These are phyloP conservation scores for Huntiella decipiens DNA, from an alignment of 2,329 filamentous ascomycete species.

Conservation along the genomic window DNA sequence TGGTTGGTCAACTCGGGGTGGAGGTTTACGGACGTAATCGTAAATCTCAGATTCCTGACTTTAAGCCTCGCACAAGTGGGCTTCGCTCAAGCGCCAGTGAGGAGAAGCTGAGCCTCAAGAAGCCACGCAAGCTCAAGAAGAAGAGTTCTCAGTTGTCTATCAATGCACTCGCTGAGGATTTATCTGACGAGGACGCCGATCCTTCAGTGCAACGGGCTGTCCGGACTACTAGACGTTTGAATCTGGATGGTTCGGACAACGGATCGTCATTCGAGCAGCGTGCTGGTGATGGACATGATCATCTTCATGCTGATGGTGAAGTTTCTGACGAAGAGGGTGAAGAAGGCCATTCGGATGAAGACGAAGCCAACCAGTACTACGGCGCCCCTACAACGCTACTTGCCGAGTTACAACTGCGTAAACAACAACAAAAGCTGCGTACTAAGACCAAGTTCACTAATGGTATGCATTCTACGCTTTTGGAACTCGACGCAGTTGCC, in stretches of 20 bases:
- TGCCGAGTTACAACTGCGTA: constrained; percentile 78
- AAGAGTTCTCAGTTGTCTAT: constrained; percentile 8
- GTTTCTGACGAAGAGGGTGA: constrained; percentile 13
- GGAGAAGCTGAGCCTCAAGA: constrained; percentile 5
- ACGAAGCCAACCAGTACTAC: constrained; percentile 33
- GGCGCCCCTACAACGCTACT: constrained; percentile 76
- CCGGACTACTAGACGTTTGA: constrained; percentile 6
- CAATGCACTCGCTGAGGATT: not conserved
- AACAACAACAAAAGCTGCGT: constrained; percentile 68
- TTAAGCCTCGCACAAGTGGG: constrained; percentile 12
- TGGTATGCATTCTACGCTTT: constrained; percentile 76
- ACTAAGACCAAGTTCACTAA: constrained; percentile 49
- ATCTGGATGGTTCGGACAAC: constrained; percentile 6
- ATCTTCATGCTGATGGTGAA: not conserved
- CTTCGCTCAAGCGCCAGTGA: constrained; percentile 1
- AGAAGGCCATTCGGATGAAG: constrained; percentile 23
- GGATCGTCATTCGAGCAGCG: not conserved
- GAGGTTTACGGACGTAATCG: constrained; percentile 49
- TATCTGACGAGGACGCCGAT: not conserved
- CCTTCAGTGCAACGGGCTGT: not conserved
- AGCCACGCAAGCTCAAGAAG: constrained; percentile 9
- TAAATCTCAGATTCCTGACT: constrained; percentile 16
- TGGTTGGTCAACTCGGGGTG: constrained; percentile 53
- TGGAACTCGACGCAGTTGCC: constrained; percentile 79
- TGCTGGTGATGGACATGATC: constrained; percentile 5